Evolutionary conservation across 176 grass and related monocot genomes (phyloP), one percentile per base, ranked within the genome.

Genomic region (Thinopyrum elongatum): DNA sequence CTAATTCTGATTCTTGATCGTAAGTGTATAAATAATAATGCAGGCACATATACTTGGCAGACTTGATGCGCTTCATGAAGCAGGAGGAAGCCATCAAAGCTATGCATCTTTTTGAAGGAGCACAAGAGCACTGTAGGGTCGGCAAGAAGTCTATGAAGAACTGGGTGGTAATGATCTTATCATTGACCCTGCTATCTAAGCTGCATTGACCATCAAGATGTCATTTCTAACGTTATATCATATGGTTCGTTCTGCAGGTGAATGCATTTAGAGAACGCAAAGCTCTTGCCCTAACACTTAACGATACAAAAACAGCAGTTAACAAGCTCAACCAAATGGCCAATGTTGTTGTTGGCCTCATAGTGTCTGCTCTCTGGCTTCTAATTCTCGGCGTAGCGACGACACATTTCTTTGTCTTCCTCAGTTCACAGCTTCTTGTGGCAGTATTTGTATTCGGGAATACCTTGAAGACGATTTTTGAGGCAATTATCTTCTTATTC

Each of bases 111-210:
- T 95, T 98, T 75, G 95, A 92, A 85, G 95, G 91, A 87, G 93
- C 83, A 86, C 80, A 92, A 57, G 93, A 95, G 53, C 82, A 87
- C 29, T 80, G 41, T 14, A 90, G 88, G 75, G 84, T 95, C 87
- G 88, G 80, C 65, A 95, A 93, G 80, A 92, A 64, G 35, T 77
- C 93, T 67, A 90, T 98, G 47, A 98, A 95, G 87, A 90, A 82
- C 33, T 98, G 93, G 96, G 96, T 98, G 96, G 96, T 98, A 94
- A 89, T 76, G 80, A 87, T 69, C 72, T 70, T 73, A 23, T 81
- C 44, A 70, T 41, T 13, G 3, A 53, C 49, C 16, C 49, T 8
- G 59, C 29, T 44, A 60, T 10, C 79, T 71, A 73, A 68, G 39
- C 33, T 42, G 29, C 55, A 74, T 21, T 25, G 65, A 82, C 11